These are phyloP conservation scores for Fraxinus velutina DNA, from an alignment of 305 asterid genomes.

Conservation along the genomic window DNA sequence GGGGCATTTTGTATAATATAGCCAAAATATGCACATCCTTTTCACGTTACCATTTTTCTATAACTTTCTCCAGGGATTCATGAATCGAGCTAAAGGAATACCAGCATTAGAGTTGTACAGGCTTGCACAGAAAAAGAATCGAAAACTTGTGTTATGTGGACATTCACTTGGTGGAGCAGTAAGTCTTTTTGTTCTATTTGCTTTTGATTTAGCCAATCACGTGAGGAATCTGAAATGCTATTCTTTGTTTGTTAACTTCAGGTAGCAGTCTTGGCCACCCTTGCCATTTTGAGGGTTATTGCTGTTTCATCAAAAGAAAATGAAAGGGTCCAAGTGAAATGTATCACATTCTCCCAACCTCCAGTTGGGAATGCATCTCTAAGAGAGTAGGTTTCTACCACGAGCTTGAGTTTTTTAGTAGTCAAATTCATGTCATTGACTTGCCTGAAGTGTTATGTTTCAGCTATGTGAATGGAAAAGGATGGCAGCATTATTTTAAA, in stretches of 20 bases:
- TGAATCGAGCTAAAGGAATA: slow-evolving; percentile 99
- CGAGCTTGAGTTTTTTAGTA: slow-evolving; percentile 17
- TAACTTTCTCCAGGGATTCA: slow-evolving; percentile 67
- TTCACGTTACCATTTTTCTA: slow-evolving; percentile 1
- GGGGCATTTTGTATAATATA: neutral
- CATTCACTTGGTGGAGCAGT: slow-evolving; percentile 99
- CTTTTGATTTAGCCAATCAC: slow-evolving; percentile 10
- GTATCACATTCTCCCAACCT: slow-evolving; percentile 98
- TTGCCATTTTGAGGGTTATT: slow-evolving; percentile 84
- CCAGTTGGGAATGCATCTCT: slow-evolving; percentile 98
- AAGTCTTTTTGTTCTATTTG: slow-evolving; percentile 31
- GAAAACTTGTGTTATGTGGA: slow-evolving; percentile 92
- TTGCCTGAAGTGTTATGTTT: slow-evolving; percentile 29
- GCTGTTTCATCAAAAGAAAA: slow-evolving; percentile 73
- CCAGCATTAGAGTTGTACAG: slow-evolving; percentile 92
- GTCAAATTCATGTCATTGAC: slow-evolving; percentile 19
- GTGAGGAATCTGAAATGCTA: neutral
- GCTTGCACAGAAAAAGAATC: slow-evolving; percentile 89
- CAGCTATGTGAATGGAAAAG: slow-evolving; percentile 88
- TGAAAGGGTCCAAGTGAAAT: slow-evolving; percentile 85
- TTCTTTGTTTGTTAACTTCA: slow-evolving; percentile 30
- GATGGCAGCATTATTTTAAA: slow-evolving; percentile 84
- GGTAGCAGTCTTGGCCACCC: slow-evolving; percentile 97
- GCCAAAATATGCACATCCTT: slow-evolving; percentile 10
- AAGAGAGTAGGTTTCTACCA: slow-evolving; percentile 63